A percentile compares a stretch with the other conserved stretches of the same genome.
Evolutionary conservation across 768 basidiomycete genomes (phyloP).

Genomic region (Hygrophoropsis aurantiaca): DNA sequence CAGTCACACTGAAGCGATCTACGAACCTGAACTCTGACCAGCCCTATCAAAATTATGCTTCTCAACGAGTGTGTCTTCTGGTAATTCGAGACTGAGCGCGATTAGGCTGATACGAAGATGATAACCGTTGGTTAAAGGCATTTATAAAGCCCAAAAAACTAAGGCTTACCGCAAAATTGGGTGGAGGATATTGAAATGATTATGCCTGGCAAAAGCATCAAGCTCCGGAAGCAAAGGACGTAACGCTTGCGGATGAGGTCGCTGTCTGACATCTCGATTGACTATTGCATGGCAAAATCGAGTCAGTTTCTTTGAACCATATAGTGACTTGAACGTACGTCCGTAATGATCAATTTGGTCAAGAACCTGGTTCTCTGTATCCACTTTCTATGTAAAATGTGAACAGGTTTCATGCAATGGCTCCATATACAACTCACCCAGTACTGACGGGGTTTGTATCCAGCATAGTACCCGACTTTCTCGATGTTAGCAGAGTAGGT

Average conservation of each 20-base stretch:
- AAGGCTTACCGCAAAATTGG: conserved; percentile 33
- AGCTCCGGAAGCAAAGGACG: conserved; percentile 39
- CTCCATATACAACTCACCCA: conserved; percentile 34
- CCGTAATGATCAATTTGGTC: conserved; percentile 48
- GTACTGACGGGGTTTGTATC: conserved; percentile 47
- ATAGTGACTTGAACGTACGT: conserved; percentile 32
- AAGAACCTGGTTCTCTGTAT: conserved; percentile 32
- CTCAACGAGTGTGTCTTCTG: conserved; percentile 44
- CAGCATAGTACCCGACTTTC: conserved; percentile 43
- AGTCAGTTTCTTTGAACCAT: too few relatives aligned
- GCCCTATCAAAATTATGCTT: conserved; percentile 36
- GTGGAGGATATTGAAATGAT: conserved; percentile 36
- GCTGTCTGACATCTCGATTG: conserved; percentile 31
- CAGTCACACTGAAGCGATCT: not conserved
- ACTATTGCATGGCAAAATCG: conserved; percentile 21
- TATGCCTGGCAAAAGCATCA: conserved; percentile 33
- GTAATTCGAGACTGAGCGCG: conserved; percentile 45
- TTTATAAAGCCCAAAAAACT: not conserved
- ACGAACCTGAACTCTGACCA: conserved; percentile 38
- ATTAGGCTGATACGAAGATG: conserved; percentile 31
- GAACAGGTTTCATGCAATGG: conserved; percentile 1
- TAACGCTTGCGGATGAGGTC: conserved; percentile 35
- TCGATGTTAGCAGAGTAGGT: conserved; percentile 37
- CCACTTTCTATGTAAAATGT: conserved; percentile 33
- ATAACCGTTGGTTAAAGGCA: not conserved